These are phyloP conservation scores for Gymnopus androsaceus DNA, from an alignment of 1,284 basidiomycete genomes.

Conservation along the genomic window DNA sequence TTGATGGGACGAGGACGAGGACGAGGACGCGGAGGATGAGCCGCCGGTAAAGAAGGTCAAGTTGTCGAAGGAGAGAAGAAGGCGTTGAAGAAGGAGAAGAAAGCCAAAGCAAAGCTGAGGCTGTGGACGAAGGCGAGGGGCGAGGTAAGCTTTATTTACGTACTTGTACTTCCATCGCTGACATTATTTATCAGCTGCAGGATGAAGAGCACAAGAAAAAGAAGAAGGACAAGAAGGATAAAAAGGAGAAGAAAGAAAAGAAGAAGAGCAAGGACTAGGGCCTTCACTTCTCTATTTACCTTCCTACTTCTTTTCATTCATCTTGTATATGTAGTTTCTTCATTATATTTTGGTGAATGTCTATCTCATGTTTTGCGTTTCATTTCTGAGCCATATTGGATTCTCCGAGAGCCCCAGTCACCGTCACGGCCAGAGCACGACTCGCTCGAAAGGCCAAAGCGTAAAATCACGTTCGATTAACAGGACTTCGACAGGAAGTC, in stretches of 20 bases:
- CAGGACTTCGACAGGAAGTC: too few relatives aligned
- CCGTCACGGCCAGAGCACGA: too few relatives aligned
- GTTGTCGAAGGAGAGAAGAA: constrained; percentile 82
- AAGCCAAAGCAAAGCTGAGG: constrained; percentile 58
- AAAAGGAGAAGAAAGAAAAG: constrained; percentile 44
- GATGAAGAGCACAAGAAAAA: constrained; percentile 34
- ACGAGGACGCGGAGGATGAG: constrained; percentile 55
- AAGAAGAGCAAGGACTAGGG: constrained; percentile 48
- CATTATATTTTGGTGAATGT: neutral
- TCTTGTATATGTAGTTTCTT: neutral
- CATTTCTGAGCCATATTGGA: neutral
- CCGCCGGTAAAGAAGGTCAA: constrained; percentile 71
- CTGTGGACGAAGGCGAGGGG: constrained; percentile 35
- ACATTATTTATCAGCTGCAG: constrained; percentile 16
- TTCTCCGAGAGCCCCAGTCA: too few relatives aligned
- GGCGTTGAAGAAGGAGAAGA: constrained; percentile 76
- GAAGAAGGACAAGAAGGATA: constrained; percentile 36
- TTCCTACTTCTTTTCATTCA: neutral
- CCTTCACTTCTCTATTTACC: neutral
- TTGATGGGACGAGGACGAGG: constrained; percentile 45
- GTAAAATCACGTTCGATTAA: too few relatives aligned
- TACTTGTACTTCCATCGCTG: constrained; percentile 2
- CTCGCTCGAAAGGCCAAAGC: too few relatives aligned
- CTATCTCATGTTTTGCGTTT: neutral
- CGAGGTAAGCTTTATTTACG: constrained; percentile 17